Percentiles rank a stretch among this genome's conserved stretches.
phyloP scores from a whole-genome alignment of 495 filamentous ascomycete species.

The Aspergillus carlsbadensis region DNA sequence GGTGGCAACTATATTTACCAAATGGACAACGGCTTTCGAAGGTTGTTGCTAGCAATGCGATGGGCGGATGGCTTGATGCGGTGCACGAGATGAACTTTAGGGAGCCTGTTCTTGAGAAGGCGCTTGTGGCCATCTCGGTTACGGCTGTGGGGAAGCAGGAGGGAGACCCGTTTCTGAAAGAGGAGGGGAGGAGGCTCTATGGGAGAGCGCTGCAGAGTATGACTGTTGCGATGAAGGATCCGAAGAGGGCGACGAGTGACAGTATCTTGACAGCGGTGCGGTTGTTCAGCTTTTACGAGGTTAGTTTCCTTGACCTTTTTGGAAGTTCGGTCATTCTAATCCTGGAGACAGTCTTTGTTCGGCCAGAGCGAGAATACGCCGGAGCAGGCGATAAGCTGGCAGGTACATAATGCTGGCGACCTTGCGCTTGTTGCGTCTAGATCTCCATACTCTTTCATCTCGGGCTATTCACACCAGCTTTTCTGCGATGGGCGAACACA shows the following conservation, averaged over 20 bases:
- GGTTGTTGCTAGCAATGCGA: not conserved
- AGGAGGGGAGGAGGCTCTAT: conserved; percentile 8
- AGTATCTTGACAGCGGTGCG: conserved; percentile 1
- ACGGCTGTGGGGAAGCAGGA: conserved; percentile 3
- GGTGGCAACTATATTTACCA: conserved; percentile 9
- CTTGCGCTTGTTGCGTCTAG: not conserved
- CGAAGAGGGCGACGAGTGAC: not conserved
- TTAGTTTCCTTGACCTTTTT: not conserved
- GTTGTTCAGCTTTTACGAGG: conserved; percentile 10
- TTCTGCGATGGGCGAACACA: conserved; percentile 9
- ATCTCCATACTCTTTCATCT: conserved; percentile 7
- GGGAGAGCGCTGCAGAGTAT: conserved; percentile 1
- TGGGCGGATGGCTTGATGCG: conserved; percentile 10
- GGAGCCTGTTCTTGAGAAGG: not conserved
- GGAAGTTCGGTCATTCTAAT: not conserved
- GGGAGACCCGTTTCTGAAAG: not conserved
- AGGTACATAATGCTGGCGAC: conserved; percentile 9
- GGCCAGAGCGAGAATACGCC: not conserved
- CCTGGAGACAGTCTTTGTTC: not conserved
- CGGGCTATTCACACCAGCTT: conserved; percentile 4
- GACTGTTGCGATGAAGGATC: conserved; percentile 2
- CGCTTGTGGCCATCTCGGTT: conserved; percentile 1
- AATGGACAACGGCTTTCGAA: conserved; percentile 1
- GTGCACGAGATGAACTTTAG: not conserved
- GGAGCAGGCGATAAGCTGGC: conserved; percentile 3